Evolutionary conservation across 2,329 filamentous ascomycete genomes (phyloP), one percentile per base, ranked within the genome.

Genomic region (Mariannaea elegans): DNA sequence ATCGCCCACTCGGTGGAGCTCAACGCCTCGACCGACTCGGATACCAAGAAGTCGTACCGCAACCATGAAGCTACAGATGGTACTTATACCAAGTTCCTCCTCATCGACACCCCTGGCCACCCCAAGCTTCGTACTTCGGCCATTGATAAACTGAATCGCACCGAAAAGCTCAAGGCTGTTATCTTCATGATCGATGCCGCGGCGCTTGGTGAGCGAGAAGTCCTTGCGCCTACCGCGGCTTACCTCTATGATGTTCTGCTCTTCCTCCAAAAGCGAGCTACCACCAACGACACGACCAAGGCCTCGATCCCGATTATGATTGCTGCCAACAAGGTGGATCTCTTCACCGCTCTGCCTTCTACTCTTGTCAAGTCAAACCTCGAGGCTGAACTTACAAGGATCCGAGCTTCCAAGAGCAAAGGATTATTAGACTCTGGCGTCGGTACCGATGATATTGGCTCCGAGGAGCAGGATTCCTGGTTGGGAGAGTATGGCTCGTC

Each of bases 161-260:
- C 71, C 29, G 72, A 77, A 50, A 84, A 85, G 65, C 79, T 94
- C 46, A 85, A 85, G 38, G 94, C 90, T 16, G 81, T 98, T 51
- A 84, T 98, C 50, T 99, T 94, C 75, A 80, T 97, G 63, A 87
- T 97, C n/a, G 95, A 99, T 76, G 91, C 94, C 10, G 89, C 91
- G 4, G 85, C 87, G 3, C 78, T 93, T 10, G 80, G 80, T 16
- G 82, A 85, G 56, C 81, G 82, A 48, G 84, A 87, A 32, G 80
- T 81, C 1, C 81, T 97, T 8, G 84, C 89, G 8, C 87, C 93
- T 44, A 86, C 93, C 0, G 94, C 93, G 0, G 85, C 87, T 49
- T 98, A 96, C 73, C 85, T 99, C 12, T 93, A 98, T 79, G 94
- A 98, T 62, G 80, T 96, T 1, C 84, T 99, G n/a, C 82, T 98